Evolutionary conservation across 2,329 filamentous ascomycete species (phyloP), one percentile per base, ranked within the genome.

Genomic region (Atkinsonella hypoxylon): DNA sequence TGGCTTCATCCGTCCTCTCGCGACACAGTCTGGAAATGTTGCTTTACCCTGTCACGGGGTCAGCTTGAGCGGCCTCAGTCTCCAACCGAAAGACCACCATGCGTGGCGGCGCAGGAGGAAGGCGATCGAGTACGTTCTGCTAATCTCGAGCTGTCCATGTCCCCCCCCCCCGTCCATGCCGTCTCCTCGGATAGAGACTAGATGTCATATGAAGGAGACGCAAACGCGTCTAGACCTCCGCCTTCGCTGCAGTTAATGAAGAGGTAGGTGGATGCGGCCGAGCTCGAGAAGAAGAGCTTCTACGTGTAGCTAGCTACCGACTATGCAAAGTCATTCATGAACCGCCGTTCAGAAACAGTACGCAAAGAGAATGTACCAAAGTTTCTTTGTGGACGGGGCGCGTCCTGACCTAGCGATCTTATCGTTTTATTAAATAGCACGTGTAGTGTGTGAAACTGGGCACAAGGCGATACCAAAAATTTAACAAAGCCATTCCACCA

Each of bases 201-300:
- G 50, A 52, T 4, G 15, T 51, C 31, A 39, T 18, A 17, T 1
- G 55, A 51, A 15, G 54, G 47, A 7, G 54, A 53, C 2, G 53
- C 52, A 1, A 56, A 58, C 8, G 58, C 56, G 26, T 47, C 50
- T 22, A 50, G 56, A 15, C 59, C 57, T 30, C 56, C 65, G 6
- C 67, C 68, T 11, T 58, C 66, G 4, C 51, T 70, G 31, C 66
- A 64, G 20, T 57, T 65, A 11, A 56, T 59, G 41, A 65, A 63
- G 59, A 71, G 68, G 49, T 71, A 68, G 69, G 69, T 69, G 10
- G 69, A 70, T 52, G 65, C 71, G 4, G 67, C 65, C 12, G 59
- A 58, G 13, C 54, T 58, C n/a, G 59, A 60, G 2, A 58, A 58
- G 49, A 51, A 49, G 6, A 6, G 6, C 3, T 3, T 26, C 6